Evolutionary conservation across 2,329 filamentous ascomycete species (phyloP), one percentile per base, ranked within the genome.

Genomic region (Orbilia quercus): DNA sequence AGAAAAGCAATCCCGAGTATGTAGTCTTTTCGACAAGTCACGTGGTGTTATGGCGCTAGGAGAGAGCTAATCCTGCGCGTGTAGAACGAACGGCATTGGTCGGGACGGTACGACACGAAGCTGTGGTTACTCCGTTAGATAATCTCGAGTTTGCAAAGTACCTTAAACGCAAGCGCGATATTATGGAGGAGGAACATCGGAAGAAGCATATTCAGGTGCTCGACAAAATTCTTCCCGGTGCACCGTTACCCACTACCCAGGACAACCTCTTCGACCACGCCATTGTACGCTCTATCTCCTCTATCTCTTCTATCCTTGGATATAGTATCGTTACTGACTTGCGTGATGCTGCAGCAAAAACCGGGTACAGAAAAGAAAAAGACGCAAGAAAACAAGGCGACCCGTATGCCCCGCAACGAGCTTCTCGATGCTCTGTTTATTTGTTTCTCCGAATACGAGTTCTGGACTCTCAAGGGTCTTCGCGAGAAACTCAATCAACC

Each of bases 381-480:
- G 81, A 83, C 86, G 4, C 86, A 87, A 80, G 89, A 91, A 77
- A 89, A 91, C 82, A 97, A 98, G 83, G 90, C 91, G 25, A 90
- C 91, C 34, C 93, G 95, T 82, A 93, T 98, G 82, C 89, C 92
- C 47, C 89, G 93, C 81, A 90, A 92, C 84, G 90, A 95, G 78
- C 88, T 99, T 75, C 83, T 96, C 82, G 93, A 97, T 82, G 86
- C 87, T 75, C 88, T 99, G 74, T 92, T 94, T 83, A 83, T 86
- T 53, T 90, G 89, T 79, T 99, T 97, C 87, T 87, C 89, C 65
- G 84, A 90, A 78, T 96, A 90, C 84, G 88, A 89, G 77, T 98
- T 95, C 81, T 99, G 94, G 93, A 89, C 90, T n/a, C 91, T 98
- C 84, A 93, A 91, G 79, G 87, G 90, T 3, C 86, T 99, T 77